These are phyloP conservation scores for Zalaria sp. DNA, from an alignment of 2,329 filamentous ascomycete species.

Conservation along the genomic window DNA sequence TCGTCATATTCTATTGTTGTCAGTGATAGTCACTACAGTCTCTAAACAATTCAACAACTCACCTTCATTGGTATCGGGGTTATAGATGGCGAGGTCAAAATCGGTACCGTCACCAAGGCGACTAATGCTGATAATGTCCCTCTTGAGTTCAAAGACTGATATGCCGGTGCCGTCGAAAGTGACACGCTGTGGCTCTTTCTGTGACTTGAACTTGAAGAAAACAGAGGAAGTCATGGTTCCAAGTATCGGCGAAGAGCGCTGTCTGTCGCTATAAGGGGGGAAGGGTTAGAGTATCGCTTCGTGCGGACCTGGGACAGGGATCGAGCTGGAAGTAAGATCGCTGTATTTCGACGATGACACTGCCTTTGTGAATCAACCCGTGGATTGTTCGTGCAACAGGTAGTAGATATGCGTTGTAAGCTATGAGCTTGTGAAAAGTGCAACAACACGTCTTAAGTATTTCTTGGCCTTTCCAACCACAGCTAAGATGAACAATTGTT, in stretches of 20 bases:
- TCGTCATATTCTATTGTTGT: conserved; percentile 70
- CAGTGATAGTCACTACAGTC: conserved; percentile 7
- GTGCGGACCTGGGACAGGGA: too few species aligned
- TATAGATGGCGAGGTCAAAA: conserved; percentile 89
- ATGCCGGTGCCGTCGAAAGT: conserved; percentile 96
- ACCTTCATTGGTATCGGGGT: conserved; percentile 86
- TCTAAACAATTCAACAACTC: conserved; percentile 21
- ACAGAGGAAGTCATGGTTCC: conserved; percentile 80
- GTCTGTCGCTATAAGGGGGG: too few species aligned
- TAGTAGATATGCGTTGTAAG: too few species aligned
- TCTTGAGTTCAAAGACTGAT: conserved; percentile 95
- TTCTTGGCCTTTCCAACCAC: too few species aligned
- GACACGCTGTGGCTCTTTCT: conserved; percentile 86
- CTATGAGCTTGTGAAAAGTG: too few species aligned
- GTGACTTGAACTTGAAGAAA: conserved; percentile 99
- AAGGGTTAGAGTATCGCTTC: too few species aligned
- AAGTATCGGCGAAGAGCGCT: neutral
- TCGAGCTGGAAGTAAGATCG: too few species aligned
- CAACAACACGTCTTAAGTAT: too few species aligned
- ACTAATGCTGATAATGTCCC: conserved; percentile 92
- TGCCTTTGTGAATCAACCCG: too few species aligned
- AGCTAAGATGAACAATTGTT: too few species aligned
- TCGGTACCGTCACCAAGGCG: conserved; percentile 90
- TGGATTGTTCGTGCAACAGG: too few species aligned
- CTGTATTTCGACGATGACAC: too few species aligned